Evolutionary conservation across 805 yeast genomes (phyloP).

Genomic region (Scheffersomyces amazonensis): DNA sequence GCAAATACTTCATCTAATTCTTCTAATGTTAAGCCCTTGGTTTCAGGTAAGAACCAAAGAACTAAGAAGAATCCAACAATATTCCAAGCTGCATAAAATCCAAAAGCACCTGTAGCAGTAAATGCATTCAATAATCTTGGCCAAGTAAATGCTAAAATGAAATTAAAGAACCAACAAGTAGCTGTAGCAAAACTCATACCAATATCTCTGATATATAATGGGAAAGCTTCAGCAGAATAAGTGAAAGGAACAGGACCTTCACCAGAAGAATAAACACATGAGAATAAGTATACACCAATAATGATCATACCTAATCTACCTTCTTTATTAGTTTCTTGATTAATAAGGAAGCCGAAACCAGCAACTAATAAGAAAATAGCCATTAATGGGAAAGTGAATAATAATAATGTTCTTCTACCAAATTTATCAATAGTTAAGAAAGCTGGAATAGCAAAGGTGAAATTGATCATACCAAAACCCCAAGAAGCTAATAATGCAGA

Average conservation of each 20-base stretch:
- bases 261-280: conserved; percentile 76
- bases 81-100: conserved; percentile 88
- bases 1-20: conserved; percentile 73
- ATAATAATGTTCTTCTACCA: conserved; percentile 65
- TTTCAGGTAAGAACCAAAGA: conserved; percentile 70
- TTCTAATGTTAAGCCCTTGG: conserved; percentile 65
- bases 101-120: conserved; percentile 81
- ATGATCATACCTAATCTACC: conserved; percentile 63
- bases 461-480: conserved; percentile 84
- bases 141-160: conserved; percentile 73
- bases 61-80: conserved; percentile 66
- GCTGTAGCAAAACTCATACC: conserved; percentile 82
- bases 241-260: conserved; percentile 92
- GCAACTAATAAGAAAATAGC: conserved; percentile 56
- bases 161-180: conserved; percentile 72
- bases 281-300: conserved; percentile 70
- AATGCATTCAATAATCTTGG: conserved; percentile 66
- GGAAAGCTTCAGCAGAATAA: conserved; percentile 80
- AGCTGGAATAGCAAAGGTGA: conserved; percentile 80
- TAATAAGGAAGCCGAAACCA: conserved; percentile 71
- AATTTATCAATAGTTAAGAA: conserved; percentile 72
- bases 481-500: conserved; percentile 74
- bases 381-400: conserved; percentile 64
- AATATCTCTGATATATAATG: conserved; percentile 72
- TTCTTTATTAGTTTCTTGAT: conserved; percentile 30